These are phyloP conservation scores for Actinomortierella wolfii DNA, from an alignment of 371 early-diverging fungal species.

Conservation along the genomic window DNA sequence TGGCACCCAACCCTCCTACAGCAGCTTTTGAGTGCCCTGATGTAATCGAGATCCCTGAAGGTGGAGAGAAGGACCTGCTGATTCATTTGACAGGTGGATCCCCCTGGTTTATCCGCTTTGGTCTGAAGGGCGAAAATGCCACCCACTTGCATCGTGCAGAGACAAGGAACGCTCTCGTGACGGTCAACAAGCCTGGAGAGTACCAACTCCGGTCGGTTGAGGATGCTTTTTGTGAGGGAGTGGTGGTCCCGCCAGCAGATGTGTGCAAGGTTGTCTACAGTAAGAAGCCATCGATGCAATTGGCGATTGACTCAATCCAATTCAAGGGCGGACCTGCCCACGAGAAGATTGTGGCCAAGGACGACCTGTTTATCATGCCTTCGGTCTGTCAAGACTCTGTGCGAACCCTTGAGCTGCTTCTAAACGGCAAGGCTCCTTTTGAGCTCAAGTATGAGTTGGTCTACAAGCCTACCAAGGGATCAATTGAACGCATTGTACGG, in stretches of 20 bases:
- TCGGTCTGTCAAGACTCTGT: conserved; percentile 33
- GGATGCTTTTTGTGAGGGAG: conserved; percentile 34
- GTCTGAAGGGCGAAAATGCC: conserved; percentile 14
- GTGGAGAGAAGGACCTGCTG: conserved; percentile 18
- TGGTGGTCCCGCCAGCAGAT: conserved; percentile 28
- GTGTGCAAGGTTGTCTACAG: conserved; percentile 32
- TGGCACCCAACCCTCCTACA: conserved; percentile 35
- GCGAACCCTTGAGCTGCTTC: conserved; percentile 26
- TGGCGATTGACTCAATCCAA: conserved; percentile 41
- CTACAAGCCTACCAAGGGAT: conserved; percentile 12
- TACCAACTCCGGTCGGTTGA: conserved; percentile 25
- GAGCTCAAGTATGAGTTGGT: conserved; percentile 18
- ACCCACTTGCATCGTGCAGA: conserved; percentile 5
- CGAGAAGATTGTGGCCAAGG: conserved; percentile 11
- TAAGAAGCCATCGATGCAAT: conserved; percentile 32
- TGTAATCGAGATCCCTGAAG: conserved; percentile 31
- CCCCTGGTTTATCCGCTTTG: conserved; percentile 28
- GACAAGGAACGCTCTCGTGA: conserved; percentile 27
- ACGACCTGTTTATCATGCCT: conserved; percentile 21
- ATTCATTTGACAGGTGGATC: conserved; percentile 40
- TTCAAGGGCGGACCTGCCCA: conserved; percentile 31
- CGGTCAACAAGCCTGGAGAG: conserved; percentile 20
- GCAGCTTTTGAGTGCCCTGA: conserved; percentile 33
- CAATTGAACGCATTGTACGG: conserved; percentile 2
- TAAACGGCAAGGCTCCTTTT: conserved; percentile 39